These are phyloP conservation scores for Pyrenophora tritici-repentis DNA, from an alignment of 2,329 filamentous ascomycete genomes.

Conservation along the genomic window DNA sequence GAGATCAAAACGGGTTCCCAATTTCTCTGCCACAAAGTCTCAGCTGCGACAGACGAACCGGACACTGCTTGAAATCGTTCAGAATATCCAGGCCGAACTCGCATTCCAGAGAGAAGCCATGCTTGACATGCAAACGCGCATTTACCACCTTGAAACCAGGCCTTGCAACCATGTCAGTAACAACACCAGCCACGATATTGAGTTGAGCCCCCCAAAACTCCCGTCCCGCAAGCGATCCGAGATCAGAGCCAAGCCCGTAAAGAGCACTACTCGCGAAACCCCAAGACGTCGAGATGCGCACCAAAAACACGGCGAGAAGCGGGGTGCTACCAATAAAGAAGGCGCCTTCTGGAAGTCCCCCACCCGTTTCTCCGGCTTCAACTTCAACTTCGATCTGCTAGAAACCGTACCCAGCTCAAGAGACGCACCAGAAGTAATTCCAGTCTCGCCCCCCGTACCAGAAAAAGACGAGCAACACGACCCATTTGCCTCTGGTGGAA, in stretches of 20 bases:
- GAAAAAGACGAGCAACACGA: conserved; percentile 11
- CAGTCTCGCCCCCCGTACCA: conserved; percentile 25
- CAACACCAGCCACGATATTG: conserved; percentile 1
- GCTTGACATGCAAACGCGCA: conserved; percentile 36
- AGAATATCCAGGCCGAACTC: conserved; percentile 36
- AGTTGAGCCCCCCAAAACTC: background rate
- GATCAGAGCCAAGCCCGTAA: conserved; percentile 14
- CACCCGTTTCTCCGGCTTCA: conserved; percentile 32
- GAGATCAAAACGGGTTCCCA: conserved; percentile 28
- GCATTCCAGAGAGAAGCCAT: conserved; percentile 31
- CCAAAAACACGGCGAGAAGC: conserved; percentile 34
- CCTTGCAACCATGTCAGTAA: background rate
- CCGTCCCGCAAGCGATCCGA: conserved; percentile 4
- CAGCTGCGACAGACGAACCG: conserved; percentile 32
- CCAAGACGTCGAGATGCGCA: conserved; percentile 36
- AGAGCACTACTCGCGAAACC: conserved; percentile 18
- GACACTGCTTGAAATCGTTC: conserved; percentile 35
- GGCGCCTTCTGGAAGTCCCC: conserved; percentile 35
- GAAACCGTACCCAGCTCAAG: conserved; percentile 7
- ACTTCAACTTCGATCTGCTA: conserved; percentile 30
- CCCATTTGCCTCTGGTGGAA: conserved; percentile 1
- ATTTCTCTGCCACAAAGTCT: conserved; percentile 32
- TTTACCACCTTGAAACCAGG: conserved; percentile 32
- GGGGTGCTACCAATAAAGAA: conserved; percentile 32
- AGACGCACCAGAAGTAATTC: conserved; percentile 26